Evolutionary conservation across 495 filamentous ascomycete species (phyloP).

Genomic region (Xylaria castorea): DNA sequence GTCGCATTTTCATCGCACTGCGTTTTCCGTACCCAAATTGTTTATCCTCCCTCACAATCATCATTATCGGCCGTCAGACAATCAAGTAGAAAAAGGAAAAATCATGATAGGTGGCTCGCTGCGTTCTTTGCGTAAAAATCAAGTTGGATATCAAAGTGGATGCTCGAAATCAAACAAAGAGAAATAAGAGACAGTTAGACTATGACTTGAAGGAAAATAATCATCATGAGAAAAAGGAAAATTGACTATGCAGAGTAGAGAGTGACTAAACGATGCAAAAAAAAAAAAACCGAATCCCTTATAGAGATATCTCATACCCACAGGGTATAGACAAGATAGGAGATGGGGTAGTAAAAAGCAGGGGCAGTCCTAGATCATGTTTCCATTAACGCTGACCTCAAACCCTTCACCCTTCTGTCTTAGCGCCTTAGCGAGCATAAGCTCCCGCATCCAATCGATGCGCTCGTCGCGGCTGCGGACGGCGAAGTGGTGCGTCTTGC

Average conservation of each 20-base stretch:
- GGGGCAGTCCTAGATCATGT: constrained; percentile 63
- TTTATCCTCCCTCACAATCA: neutral
- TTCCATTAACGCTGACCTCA: constrained; percentile 82
- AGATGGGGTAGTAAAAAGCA: neutral
- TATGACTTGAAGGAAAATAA: neutral
- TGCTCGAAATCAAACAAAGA: constrained; percentile 1
- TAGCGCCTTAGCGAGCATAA: constrained; percentile 94
- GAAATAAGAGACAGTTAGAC: constrained; percentile 17
- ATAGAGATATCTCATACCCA: neutral
- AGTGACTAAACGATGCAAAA: neutral
- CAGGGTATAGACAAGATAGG: neutral
- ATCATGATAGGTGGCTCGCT: constrained; percentile 29
- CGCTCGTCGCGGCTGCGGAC: constrained; percentile 85
- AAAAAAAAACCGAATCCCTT: neutral
- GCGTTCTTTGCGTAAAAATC: constrained; percentile 31
- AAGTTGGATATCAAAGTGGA: constrained; percentile 28
- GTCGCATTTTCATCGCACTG: constrained; percentile 13
- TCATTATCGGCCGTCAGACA: constrained; percentile 21
- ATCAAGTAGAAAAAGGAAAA: constrained; percentile 28
- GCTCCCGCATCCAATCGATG: constrained; percentile 97
- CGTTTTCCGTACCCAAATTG: constrained; percentile 7
- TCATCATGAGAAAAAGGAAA: neutral
- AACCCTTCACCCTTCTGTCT: constrained; percentile 83
- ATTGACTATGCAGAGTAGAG: constrained; percentile 16
- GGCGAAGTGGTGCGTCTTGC: constrained; percentile 93